phyloP scores from a whole-genome alignment of 176 grass and related monocot genomes.

The Carex kokanica region DNA sequence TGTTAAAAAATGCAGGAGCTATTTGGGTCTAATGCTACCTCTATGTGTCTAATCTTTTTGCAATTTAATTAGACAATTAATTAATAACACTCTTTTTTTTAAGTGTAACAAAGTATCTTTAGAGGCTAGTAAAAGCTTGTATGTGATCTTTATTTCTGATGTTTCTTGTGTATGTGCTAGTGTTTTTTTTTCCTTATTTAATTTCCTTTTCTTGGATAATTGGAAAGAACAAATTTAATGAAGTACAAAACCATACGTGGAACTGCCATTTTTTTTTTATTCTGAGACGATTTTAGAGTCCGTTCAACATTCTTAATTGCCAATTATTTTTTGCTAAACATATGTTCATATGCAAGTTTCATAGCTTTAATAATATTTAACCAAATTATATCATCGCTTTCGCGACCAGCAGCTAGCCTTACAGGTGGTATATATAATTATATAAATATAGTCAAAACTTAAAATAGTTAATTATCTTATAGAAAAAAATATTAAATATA shows the following conservation, averaged over 20 bases:
- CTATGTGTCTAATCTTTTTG: neutral
- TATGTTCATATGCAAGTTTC: neutral
- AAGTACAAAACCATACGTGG: neutral
- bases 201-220: neutral
- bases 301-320: neutral
- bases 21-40: constrained; percentile 38
- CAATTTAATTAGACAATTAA: neutral
- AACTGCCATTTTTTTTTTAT: neutral
- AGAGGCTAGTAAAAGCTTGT: neutral
- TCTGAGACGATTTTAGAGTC: neutral
- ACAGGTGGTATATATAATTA: neutral
- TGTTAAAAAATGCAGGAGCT: constrained; percentile 49
- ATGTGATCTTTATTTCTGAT: neutral
- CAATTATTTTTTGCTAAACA: neutral
- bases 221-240: neutral
- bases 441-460: neutral
- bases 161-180: neutral
- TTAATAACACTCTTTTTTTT: neutral
- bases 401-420: neutral
- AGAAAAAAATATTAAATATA: neutral
- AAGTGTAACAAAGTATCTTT: neutral
- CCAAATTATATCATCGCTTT: neutral
- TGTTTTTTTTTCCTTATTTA: neutral
- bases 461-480: neutral
- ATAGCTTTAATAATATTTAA: neutral